Evolutionary conservation across 2,329 filamentous ascomycete genomes (phyloP), one percentile per base, ranked within the genome.

Genomic region (Penicillium vulpinum): DNA sequence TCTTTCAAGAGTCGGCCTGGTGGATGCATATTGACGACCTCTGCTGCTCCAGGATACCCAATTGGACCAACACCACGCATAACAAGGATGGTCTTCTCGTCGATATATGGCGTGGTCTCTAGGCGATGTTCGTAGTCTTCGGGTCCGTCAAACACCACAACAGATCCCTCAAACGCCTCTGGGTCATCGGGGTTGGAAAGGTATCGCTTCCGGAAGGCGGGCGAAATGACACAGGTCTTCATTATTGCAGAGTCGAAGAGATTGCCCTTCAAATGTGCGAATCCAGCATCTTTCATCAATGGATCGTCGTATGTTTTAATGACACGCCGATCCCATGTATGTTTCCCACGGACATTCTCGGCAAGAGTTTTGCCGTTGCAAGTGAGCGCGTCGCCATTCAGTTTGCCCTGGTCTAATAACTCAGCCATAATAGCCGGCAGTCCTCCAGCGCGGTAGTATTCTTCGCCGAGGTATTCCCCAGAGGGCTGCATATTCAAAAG

Each of bases 401-500:
- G 65, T 57, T 78, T 79, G 1, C 77, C 76, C 11, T 77, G 77
- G 26, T 79, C 78, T 6, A 83, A 68, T 18, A 84, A 71, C 61
- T 84, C 81, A 2, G 80, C 80, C 73, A 83, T 78, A 38, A 84
- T 74, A 8, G 82, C 80, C 0, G 78, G 81, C 3, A 83, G 70
- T 5, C 81, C 81, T 4, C 82, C 81, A 6, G 81, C 81, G 22
- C 80, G 78, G 68, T 78, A 80, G 59, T 82, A 83, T 53, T 84
- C 81, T 63, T 83, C 81, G 35, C 80, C 76, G 2, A 83, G 72
- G 56, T 79, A 77, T 57, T 83, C 78, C 4, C 82, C 82, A 0
- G 81, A 80, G 0, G 82, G 82, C 62, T 83, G 80, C 72, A 85
- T 78, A 57, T 84, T 83, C 16, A 83, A 70, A 24, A 85, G 72